Evolutionary conservation across 768 basidiomycete species (phyloP), one percentile per base, ranked within the genome.

Genomic region (Nevesoporus exiguus): DNA sequence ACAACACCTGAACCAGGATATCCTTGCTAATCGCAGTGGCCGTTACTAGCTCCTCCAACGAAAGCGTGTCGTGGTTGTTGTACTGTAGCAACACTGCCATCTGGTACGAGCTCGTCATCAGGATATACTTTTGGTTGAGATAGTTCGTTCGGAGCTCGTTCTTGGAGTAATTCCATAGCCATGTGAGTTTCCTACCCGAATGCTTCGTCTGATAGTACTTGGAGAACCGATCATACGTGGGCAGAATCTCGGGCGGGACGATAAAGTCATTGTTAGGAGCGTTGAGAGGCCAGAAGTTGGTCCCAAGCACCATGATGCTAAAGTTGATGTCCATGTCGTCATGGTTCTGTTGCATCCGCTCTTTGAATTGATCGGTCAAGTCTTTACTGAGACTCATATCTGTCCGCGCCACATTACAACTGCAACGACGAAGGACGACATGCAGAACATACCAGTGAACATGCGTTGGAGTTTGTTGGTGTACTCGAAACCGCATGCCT

Each of bases 91-190:
- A 78, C n/a, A 98, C 86, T 10, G 91, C 90, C 82, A 90, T 91
- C 73, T 99, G 97, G 73, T 89, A 98, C 9, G 93, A 83, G 62
- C 90, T 94, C 30, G 92, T 93, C 86, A 94, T 91, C 67, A 98
- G 76, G 62, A 96, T 93, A 75, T 98, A 98, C 72, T 94, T 97
- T 72, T 94, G 93, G 65, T 86, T 87, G 50, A 92, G 78, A 72
- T 97, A 93, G 66, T 90, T 94, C 59, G 95, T 95, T 52, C 88
- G 84, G 7, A 99, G 80, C 69, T 99, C 97, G 73, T 95, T 95
- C 77, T 96, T 96, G 51, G 87, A 93, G 70, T 95, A 92, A 66
- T 98, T 96, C 97, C 97, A 99, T 10, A 98, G 75, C 96, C 96
- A 99, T 0, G 92, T 95, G 40, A 99, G 80, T 67, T 96, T 96